Percentiles rank a stretch among this genome's conserved stretches.
Evolutionary conservation across 23 red algal species (phyloP).

Genomic region (Gracilaria caudata): DNA sequence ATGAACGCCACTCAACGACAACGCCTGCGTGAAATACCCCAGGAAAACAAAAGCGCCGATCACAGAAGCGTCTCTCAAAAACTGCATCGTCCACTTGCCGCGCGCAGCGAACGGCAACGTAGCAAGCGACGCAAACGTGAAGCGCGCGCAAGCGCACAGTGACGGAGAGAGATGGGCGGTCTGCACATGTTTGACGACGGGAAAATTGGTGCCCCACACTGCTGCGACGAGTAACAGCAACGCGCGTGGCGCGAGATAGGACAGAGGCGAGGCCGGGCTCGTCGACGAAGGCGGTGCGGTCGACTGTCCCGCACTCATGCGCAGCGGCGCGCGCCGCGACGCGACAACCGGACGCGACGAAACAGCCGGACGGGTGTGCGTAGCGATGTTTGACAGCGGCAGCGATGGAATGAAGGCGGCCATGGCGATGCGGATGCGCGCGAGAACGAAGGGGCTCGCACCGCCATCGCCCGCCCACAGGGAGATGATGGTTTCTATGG

Average conservation of each 20-base stretch:
- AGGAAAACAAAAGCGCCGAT: slow-evolving; percentile 50
- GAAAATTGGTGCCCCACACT: slow-evolving; percentile 89
- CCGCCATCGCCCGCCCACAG: too few species aligned
- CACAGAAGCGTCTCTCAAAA: slow-evolving; percentile 5
- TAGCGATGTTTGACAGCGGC: not conserved
- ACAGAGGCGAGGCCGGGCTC: not conserved
- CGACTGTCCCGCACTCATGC: not conserved
- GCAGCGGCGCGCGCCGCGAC: not conserved
- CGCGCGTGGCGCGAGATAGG: slow-evolving; percentile 67
- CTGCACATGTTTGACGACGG: slow-evolving; percentile 79
- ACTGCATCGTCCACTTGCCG: not conserved
- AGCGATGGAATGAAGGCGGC: slow-evolving; percentile 3
- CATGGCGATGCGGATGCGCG: not conserved
- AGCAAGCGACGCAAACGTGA: slow-evolving; percentile 65
- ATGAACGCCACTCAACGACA: slow-evolving; percentile 45
- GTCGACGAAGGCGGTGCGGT: not conserved
- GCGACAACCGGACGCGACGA: not conserved
- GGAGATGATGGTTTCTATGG: too few species aligned
- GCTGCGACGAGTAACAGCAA: slow-evolving; percentile 76
- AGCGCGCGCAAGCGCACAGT: slow-evolving; percentile 54
- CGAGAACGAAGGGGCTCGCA: not conserved
- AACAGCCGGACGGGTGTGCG: not conserved
- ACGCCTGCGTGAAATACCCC: slow-evolving; percentile 79
- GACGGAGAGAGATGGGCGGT: slow-evolving; percentile 27
- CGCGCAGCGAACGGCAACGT: slow-evolving; percentile 33